phyloP scores from a whole-genome alignment of 768 basidiomycete species.

The Suillus decipiens region DNA sequence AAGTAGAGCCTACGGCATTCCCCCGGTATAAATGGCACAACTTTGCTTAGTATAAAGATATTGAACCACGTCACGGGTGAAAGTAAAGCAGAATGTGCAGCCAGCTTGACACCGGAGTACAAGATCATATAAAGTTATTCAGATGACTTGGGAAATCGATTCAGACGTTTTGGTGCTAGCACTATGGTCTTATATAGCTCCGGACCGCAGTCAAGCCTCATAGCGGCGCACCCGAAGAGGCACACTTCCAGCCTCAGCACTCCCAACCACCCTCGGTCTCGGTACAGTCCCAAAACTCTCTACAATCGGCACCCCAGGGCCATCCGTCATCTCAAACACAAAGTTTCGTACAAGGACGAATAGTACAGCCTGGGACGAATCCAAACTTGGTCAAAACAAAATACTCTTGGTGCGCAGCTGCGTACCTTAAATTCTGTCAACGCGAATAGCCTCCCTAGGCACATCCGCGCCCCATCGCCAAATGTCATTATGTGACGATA shows the following conservation, averaged over 20 bases:
- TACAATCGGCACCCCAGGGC: slow-evolving; percentile 36
- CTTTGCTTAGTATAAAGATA: neutral
- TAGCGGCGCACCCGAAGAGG: slow-evolving; percentile 15
- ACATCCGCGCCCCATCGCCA: slow-evolving; percentile 46
- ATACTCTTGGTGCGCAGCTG: neutral
- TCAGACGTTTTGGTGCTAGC: neutral
- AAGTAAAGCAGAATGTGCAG: neutral
- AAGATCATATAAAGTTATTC: neutral
- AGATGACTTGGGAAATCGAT: neutral
- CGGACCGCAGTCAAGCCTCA: neutral
- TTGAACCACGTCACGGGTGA: neutral
- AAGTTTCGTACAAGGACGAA: slow-evolving; percentile 43
- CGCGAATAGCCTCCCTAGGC: slow-evolving; percentile 46
- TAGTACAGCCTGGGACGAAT: slow-evolving; percentile 30
- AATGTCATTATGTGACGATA: slow-evolving; percentile 45
- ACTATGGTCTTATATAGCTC: neutral
- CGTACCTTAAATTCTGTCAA: slow-evolving; percentile 44
- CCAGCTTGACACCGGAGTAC: neutral
- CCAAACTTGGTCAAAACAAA: neutral
- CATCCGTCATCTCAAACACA: slow-evolving; percentile 34
- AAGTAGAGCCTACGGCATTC: too few relatives aligned
- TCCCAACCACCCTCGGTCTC: slow-evolving; percentile 34
- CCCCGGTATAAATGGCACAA: too few relatives aligned
- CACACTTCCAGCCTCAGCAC: slow-evolving; percentile 17
- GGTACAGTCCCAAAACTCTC: slow-evolving; percentile 32